These are phyloP conservation scores for Termitomyces titanicus DNA, from an alignment of 768 basidiomycete species.

Conservation along the genomic window DNA sequence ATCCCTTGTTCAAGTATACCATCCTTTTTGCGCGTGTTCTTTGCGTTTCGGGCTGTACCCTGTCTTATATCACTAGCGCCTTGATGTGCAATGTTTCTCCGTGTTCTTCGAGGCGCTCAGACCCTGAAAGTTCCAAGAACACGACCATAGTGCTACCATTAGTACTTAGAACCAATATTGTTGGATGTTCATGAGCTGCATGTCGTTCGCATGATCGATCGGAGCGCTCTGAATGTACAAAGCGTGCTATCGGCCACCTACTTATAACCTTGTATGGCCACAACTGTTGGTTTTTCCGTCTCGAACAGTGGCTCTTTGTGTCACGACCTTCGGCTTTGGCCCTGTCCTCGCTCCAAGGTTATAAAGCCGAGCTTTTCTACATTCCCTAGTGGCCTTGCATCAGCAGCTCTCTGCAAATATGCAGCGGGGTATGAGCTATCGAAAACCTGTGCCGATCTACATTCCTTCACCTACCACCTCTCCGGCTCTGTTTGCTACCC, in stretches of 20 bases:
- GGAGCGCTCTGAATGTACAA: constrained; percentile 1
- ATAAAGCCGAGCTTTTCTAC: neutral
- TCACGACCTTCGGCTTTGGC: constrained; percentile 7
- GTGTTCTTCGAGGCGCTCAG: constrained; percentile 1
- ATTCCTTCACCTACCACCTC: constrained; percentile 61
- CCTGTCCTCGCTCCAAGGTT: neutral
- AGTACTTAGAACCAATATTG: no score
- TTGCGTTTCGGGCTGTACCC: neutral
- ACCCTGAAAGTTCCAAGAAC: neutral
- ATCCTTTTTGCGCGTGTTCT: neutral
- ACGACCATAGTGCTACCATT: no score
- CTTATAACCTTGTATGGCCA: neutral
- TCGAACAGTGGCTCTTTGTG: constrained; percentile 1
- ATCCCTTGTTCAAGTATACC: no score
- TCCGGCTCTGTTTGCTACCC: constrained; percentile 20
- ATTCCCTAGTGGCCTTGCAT: neutral
- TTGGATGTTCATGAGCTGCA: neutral
- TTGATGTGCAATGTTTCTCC: neutral
- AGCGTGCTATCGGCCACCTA: neutral
- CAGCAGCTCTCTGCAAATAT: constrained; percentile 13
- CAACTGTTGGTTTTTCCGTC: neutral
- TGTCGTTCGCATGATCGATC: constrained; percentile 1
- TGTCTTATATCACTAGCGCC: neutral
- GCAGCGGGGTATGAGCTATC: constrained; percentile 53
- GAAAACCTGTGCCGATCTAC: constrained; percentile 68